Evolutionary conservation across 2,329 filamentous ascomycete genomes (phyloP), one percentile per base, ranked within the genome.

Genomic region (Sporothrix inflata): DNA sequence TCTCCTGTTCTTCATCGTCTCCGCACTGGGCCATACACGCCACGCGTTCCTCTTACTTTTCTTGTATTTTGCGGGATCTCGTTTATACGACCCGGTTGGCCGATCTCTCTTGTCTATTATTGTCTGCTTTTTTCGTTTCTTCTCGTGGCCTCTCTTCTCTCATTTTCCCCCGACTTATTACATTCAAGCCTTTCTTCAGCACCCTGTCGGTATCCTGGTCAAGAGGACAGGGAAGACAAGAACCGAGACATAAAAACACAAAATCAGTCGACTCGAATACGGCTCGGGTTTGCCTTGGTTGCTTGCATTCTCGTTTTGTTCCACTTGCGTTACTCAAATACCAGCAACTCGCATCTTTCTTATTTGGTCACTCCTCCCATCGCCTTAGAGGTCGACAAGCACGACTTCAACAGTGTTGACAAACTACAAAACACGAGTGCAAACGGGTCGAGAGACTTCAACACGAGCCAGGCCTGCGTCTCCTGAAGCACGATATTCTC

Each of bases 61-160:
- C 2, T 69, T 69, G 27, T 40, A 24, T 9, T 24, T 34, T 69
- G 34, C 49, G n/a, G 34, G 66, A 69, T 55, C 49, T 69, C 47
- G 30, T 69, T 69, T 45, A 57, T 45, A 69, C 49, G 51, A 69
- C 16, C 38, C 67, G 38, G 49, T 69, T 61, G 68, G 38, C 68
- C 68, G 40, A 45, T 47, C 53, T 42, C 49, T 57, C n/a, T 69
- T 51, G 30, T 27, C 3, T 30, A 21, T 16, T 7, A 9, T 38
- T 53, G 24, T 12, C 24, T 65, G 7, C 12, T 4, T n/a, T 27
- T 38, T 14, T 61, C 14, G 45, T 57, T 55, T 21, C 16, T 12
- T 51, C 6, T 47, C 12, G 11, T 63, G 19, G 27, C n/a, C 16
- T 60, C 7, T 61, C 4, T 61, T 21, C 24, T 69, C 14, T 7